Evolutionary conservation across 2,329 filamentous ascomycete species (phyloP).

Genomic region (Sclerotinia sclerotiorum): DNA sequence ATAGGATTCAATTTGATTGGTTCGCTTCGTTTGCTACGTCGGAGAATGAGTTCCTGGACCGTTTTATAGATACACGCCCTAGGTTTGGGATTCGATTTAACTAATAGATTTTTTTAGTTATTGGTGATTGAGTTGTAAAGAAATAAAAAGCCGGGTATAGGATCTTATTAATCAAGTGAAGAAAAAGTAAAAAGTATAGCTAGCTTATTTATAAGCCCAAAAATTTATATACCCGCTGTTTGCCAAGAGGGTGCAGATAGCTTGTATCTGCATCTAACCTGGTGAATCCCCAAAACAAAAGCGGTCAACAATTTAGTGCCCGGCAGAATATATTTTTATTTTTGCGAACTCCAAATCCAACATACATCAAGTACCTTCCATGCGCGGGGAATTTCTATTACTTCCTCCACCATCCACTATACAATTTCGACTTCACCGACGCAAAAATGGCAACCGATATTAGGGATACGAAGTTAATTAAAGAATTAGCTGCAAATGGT

Average conservation of each 20-base stretch:
- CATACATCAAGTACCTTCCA: not conserved
- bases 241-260: too few relatives aligned
- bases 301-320: not conserved
- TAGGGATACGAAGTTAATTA: constrained; percentile 41
- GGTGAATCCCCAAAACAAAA: not conserved
- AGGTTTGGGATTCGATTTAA: not conserved
- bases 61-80: not conserved
- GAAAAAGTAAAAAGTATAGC: too few relatives aligned
- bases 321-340: constrained; percentile 21
- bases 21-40: not conserved
- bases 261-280: too few relatives aligned
- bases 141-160: too few relatives aligned
- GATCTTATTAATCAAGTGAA: too few relatives aligned
- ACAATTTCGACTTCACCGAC: too few relatives aligned
- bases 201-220: not conserved
- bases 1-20: not conserved
- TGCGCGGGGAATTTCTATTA: not conserved
- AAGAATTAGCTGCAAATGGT: constrained; percentile 43
- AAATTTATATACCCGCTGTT: not conserved
- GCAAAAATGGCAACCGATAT: constrained; percentile 36
- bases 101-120: not conserved
- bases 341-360: constrained; percentile 3
- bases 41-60: not conserved
- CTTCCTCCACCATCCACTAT: too few relatives aligned
- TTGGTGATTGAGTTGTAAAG: too few relatives aligned